A percentile compares a stretch with the other conserved stretches of the same genome.
phyloP scores from a whole-genome alignment of 352 stramenopile species.

The Globisporangium radiosum region DNA sequence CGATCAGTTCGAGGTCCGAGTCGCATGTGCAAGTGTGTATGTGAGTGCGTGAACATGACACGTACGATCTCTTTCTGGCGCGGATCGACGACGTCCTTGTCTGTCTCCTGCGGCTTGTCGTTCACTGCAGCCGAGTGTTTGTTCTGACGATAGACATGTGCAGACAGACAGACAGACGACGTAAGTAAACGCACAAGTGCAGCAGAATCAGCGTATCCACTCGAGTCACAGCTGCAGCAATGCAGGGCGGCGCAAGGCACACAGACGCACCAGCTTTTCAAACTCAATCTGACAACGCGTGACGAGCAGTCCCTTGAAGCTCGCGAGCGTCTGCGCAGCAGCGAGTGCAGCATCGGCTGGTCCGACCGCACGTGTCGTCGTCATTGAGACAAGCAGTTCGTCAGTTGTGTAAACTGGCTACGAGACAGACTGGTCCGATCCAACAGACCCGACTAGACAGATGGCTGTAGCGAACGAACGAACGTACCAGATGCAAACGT shows the following conservation, averaged over 20 bases:
- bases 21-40: too few species aligned
- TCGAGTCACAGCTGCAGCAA: neutral
- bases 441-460: neutral
- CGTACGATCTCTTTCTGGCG: conserved; percentile 54
- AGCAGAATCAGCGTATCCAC: too few species aligned
- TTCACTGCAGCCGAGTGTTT: too few species aligned
- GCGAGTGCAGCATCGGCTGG: conserved; percentile 35
- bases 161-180: neutral
- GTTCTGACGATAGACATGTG: conserved; percentile 13
- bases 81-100: conserved; percentile 29
- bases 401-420: neutral
- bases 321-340: conserved; percentile 36
- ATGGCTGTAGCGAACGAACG: neutral
- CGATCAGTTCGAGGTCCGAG: too few species aligned
- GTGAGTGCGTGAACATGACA: neutral
- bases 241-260: neutral
- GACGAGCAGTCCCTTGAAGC: conserved; percentile 73
- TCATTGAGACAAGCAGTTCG: neutral
- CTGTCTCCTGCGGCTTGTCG: conserved; percentile 29
- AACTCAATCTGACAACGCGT: conserved; percentile 77
- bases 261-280: conserved; percentile 49
- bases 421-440: neutral
- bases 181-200: too few species aligned
- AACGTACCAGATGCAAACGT: conserved; percentile 33
- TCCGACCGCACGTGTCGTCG: neutral